Evolutionary conservation across 2,329 filamentous ascomycete genomes (phyloP).

Genomic region (Aureobasidium zeae): DNA sequence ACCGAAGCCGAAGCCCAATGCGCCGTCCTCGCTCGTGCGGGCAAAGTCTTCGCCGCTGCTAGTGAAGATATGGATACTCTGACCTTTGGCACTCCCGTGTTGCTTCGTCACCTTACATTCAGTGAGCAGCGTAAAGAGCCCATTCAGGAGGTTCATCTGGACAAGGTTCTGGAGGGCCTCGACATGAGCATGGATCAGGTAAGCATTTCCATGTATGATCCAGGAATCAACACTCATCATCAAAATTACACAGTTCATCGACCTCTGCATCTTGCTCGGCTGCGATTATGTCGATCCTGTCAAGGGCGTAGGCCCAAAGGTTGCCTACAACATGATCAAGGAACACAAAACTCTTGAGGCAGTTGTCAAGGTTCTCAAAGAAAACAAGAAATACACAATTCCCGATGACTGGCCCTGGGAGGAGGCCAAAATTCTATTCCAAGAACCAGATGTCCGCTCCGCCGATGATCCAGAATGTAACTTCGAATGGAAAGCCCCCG

Average conservation of each 20-base stretch:
- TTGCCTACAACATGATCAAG: slow-evolving; percentile 86
- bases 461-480: slow-evolving; percentile 83
- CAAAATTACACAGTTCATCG: slow-evolving; percentile 62
- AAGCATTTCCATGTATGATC: no score
- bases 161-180: slow-evolving; percentile 77
- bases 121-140: slow-evolving; percentile 96
- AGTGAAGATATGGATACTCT: slow-evolving; percentile 99
- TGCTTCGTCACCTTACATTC: slow-evolving; percentile 88
- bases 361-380: slow-evolving; percentile 70
- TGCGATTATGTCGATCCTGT: slow-evolving; percentile 97
- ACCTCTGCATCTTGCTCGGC: slow-evolving; percentile 92
- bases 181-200: slow-evolving; percentile 82
- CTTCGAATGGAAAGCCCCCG: slow-evolving; percentile 95
- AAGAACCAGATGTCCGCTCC: slow-evolving; percentile 75
- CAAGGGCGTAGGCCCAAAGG: slow-evolving; percentile 85
- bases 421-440: slow-evolving; percentile 85
- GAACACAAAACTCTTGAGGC: slow-evolving; percentile 83
- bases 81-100: slow-evolving; percentile 85
- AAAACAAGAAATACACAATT: slow-evolving; percentile 69
- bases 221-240: neutral
- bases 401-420: slow-evolving; percentile 96
- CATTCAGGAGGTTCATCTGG: slow-evolving; percentile 86
- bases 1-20: slow-evolving; percentile 98
- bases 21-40: slow-evolving; percentile 75
- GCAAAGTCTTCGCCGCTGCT: slow-evolving; percentile 93